Evolutionary conservation across 2,329 filamentous ascomycete species (phyloP).

Genomic region (Trichoderma koningiopsis): DNA sequence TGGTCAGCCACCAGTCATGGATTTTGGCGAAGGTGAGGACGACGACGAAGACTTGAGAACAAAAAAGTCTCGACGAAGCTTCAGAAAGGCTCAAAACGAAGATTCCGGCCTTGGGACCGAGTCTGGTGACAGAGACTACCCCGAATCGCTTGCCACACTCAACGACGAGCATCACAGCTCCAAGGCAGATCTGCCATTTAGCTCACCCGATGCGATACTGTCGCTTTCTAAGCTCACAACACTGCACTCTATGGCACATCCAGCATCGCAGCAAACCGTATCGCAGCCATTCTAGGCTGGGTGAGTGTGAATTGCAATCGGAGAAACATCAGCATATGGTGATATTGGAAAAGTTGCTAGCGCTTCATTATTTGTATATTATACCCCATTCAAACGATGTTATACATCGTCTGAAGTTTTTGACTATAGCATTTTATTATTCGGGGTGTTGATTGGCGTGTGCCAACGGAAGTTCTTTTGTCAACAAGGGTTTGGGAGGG

Average conservation of each 20-base stretch:
- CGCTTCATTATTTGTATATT: slow-evolving; percentile 23
- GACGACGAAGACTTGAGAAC: background rate
- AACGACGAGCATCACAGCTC: slow-evolving; percentile 45
- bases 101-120: slow-evolving; percentile 43
- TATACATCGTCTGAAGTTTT: slow-evolving; percentile 1
- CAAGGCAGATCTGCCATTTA: slow-evolving; percentile 42
- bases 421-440: slow-evolving; percentile 13
- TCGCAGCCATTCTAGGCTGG: slow-evolving; percentile 33
- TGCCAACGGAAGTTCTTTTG: background rate
- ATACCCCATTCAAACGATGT: slow-evolving; percentile 21
- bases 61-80: background rate
- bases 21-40: slow-evolving; percentile 47
- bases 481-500: background rate
- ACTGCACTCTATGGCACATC: slow-evolving; percentile 28
- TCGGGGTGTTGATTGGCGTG: background rate
- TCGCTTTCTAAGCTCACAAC: slow-evolving; percentile 64
- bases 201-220: slow-evolving; percentile 64
- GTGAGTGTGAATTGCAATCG: background rate
- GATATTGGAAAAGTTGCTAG: background rate
- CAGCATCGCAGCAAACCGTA: slow-evolving; percentile 29
- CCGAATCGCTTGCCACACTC: slow-evolving; percentile 57
- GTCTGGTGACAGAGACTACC: slow-evolving; percentile 46
- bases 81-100: slow-evolving; percentile 31
- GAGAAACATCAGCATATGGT: slow-evolving; percentile 13
- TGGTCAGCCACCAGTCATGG: slow-evolving; percentile 45